Percentiles rank a stretch among this genome's conserved stretches.
Conservation (phyloP, 257 asterid species). For the Ballota nigra region DNA sequence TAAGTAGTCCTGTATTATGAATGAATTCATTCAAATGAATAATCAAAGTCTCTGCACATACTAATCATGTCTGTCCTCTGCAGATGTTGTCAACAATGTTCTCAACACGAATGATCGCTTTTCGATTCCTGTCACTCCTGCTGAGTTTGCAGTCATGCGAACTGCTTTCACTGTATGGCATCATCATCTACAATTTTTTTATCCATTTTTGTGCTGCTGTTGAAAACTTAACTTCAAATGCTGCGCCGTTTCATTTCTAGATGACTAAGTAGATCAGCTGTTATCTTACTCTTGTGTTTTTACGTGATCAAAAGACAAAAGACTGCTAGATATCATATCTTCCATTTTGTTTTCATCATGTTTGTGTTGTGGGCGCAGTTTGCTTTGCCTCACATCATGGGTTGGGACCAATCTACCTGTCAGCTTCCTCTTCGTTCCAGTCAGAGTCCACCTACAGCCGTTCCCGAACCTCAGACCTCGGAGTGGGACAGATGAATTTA, state of each 20-base stretch:
- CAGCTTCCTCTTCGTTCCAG: conserved; percentile 29
- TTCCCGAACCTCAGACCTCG: conserved; percentile 41
- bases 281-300: background rate
- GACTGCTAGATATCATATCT: too few relatives aligned
- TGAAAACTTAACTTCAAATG: background rate
- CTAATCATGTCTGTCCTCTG: conserved; percentile 13
- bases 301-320: background rate
- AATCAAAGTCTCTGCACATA: background rate
- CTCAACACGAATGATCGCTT: conserved; percentile 66
- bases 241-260: conserved; percentile 9
- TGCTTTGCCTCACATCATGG: conserved; percentile 93
- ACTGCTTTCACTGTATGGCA: conserved; percentile 75
- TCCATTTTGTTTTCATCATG: background rate
- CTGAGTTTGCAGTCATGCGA: conserved; percentile 89
- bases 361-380: conserved; percentile 48
- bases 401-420: conserved; percentile 64
- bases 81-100: conserved; percentile 80
- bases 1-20: conserved; percentile 35
- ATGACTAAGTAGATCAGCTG: too few relatives aligned
- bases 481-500: conserved; percentile 76
- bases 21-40: conserved; percentile 9
- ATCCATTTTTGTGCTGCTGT: background rate
- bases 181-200: background rate
- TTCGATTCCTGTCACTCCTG: conserved; percentile 83
- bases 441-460: conserved; percentile 31